Conservation (phyloP, 257 asterid species). For the Solanum pinnatisectum region DNA sequence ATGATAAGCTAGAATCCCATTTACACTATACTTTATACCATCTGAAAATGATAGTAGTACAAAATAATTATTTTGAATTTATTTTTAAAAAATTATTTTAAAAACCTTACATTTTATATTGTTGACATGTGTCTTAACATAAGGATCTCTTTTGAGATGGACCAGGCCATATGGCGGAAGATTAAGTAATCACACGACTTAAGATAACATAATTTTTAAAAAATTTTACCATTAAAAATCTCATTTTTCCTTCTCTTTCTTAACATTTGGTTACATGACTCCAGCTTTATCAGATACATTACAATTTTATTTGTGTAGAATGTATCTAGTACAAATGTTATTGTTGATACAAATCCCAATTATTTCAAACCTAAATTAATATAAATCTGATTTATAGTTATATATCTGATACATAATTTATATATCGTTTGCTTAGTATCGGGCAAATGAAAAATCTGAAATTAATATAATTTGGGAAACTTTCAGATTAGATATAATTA, state of each 20-base stretch:
- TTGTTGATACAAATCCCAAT: no score
- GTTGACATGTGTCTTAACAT: background rate
- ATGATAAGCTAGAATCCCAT: background rate
- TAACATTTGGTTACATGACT: background rate
- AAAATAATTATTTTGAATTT: background rate
- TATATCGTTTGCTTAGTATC: background rate
- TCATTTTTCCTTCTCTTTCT: no score
- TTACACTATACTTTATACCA: background rate
- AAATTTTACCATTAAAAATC: no score
- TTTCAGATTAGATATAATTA: background rate
- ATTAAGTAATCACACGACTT: background rate
- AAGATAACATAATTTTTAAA: no score
- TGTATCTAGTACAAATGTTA: no score
- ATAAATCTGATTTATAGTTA: no score
- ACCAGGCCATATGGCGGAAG: background rate
- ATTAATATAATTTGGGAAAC: no score
- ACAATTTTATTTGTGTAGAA: no score
- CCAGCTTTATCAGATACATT: no score
- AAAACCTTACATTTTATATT: background rate
- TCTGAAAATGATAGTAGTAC: background rate
- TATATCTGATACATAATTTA: no score
- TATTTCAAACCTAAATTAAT: no score
- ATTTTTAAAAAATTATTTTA: background rate
- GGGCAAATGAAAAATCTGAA: no score
- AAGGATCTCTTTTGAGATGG: background rate